Evolutionary conservation across 169 alveolate genomes (phyloP), one percentile per base, ranked within the genome.

Genomic region (Cyclospora cayetanensis): DNA sequence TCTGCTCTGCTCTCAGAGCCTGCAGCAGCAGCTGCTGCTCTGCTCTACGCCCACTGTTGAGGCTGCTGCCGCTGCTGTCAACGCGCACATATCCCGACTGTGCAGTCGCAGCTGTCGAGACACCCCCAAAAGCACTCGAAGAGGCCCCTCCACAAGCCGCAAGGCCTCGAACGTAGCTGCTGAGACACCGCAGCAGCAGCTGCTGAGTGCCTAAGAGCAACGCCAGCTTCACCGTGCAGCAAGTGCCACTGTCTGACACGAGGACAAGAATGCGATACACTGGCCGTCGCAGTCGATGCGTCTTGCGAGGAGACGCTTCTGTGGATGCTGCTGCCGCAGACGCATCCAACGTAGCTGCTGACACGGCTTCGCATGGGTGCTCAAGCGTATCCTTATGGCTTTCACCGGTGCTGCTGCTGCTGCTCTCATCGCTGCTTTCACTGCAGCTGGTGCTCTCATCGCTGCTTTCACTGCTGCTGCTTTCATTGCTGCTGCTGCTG

Each of bases 161-260:
- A 55, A 55, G 70, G 70, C 70, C 70, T 4, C 60, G 41, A 34
- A 34, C 52, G 43, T 31, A 46, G 41, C 65, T 11, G 68, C 68
- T 9, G 70, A 35, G 27, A 46, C 68, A 42, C 46, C 65, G 29
- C 68, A 66, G 46, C 53, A 82, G 77, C 60, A 82, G 53, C 34
- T 66, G 90, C 34, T 77, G 90, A 9, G 90, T 1, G 3, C 90
- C 90, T 20, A 82, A 77, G 63, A 82, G 60, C 43, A 82, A 37
- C 27, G 63, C 52, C 39, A 82, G 41, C 11, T 55, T 53, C 65
- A 52, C 70, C 70, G 46, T 79, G 29, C 92, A 31, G n/a, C 80
- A 53, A 25, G 72, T 85, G 20, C 55, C 55, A 12, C 46, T 79
- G 18, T 85, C 92, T 22, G 34, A 68, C 20, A 42, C 84, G 2